Percentiles rank a stretch among this genome's conserved stretches.
phyloP scores from a whole-genome alignment of 208 protist genomes.

The Leishmania aethiopica region DNA sequence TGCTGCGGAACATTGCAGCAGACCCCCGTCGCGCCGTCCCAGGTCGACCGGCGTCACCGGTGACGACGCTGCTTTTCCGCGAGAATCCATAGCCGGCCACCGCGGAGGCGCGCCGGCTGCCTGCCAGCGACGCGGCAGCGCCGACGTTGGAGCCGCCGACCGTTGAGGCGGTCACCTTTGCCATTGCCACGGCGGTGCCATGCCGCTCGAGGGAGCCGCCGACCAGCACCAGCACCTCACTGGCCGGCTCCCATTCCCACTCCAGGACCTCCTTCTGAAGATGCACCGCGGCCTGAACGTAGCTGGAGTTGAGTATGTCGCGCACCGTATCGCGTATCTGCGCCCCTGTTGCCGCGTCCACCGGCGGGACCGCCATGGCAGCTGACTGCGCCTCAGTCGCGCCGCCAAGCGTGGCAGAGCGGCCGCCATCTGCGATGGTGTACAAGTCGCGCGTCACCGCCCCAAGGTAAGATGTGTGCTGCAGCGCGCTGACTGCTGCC shows the following conservation, averaged over 20 bases:
- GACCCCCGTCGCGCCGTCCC: neutral
- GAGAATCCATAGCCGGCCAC: neutral
- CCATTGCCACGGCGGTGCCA: constrained; percentile 20
- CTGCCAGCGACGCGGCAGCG: neutral
- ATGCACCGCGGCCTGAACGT: constrained; percentile 27
- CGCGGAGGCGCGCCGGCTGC: neutral
- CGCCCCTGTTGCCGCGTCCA: neutral
- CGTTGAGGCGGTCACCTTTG: constrained; percentile 1
- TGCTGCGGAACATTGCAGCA: neutral
- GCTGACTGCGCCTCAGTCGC: neutral
- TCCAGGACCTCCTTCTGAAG: constrained; percentile 62
- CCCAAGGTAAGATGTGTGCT: constrained; percentile 45
- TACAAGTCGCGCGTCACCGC: constrained; percentile 24
- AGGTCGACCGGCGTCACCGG: neutral
- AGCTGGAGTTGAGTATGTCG: constrained; percentile 2
- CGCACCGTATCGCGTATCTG: constrained; percentile 22
- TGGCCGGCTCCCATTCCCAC: constrained; percentile 64
- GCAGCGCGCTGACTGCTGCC: constrained; percentile 32
- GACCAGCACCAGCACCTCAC: constrained; percentile 68
- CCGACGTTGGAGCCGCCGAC: neutral
- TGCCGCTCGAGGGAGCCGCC: constrained; percentile 40
- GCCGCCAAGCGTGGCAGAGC: neutral
- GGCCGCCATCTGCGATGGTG: neutral
- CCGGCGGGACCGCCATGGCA: neutral
- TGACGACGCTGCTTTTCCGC: neutral